These are phyloP conservation scores for Auriculariales sp. DNA, from an alignment of 768 basidiomycete species.

Conservation along the genomic window DNA sequence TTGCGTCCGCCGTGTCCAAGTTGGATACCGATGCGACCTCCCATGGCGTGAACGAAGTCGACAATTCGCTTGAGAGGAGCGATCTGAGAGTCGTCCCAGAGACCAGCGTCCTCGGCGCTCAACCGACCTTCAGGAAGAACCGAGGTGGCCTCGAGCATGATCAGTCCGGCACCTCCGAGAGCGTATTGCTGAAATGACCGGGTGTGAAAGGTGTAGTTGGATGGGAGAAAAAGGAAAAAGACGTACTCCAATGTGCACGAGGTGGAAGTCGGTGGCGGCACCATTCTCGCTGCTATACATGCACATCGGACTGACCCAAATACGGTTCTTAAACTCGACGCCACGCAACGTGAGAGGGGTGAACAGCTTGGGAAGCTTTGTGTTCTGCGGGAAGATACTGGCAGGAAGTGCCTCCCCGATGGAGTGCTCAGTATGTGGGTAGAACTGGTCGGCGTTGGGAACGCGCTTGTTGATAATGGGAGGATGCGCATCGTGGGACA, in stretches of 20 bases:
- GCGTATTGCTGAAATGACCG: constrained; percentile 35
- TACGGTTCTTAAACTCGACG: constrained; percentile 58
- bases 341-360: constrained; percentile 45
- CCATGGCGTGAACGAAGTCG: constrained; percentile 57
- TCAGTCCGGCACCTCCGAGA: constrained; percentile 52
- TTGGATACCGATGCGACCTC: constrained; percentile 61
- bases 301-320: constrained; percentile 71
- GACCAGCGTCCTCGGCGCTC: constrained; percentile 57
- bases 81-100: constrained; percentile 71
- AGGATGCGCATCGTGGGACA: too few relatives aligned
- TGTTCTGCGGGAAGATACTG: constrained; percentile 31
- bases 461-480: constrained; percentile 35
- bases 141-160: constrained; percentile 62
- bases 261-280: constrained; percentile 69
- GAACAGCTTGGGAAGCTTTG: constrained; percentile 43
- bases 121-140: constrained; percentile 51
- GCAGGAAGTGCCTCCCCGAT: constrained; percentile 29
- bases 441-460: constrained; percentile 36
- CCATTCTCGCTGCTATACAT: constrained; percentile 66
- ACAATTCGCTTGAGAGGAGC: constrained; percentile 55
- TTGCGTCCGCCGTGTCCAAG: constrained; percentile 69
- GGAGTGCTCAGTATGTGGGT: constrained; percentile 42
- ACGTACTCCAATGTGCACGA: constrained; percentile 58
- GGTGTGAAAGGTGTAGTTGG: background rate
- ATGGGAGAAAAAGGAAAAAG: background rate